Evolutionary conservation across 2,329 filamentous ascomycete species (phyloP), one percentile per base, ranked within the genome.

Genomic region (Cladosporium halotolerans): DNA sequence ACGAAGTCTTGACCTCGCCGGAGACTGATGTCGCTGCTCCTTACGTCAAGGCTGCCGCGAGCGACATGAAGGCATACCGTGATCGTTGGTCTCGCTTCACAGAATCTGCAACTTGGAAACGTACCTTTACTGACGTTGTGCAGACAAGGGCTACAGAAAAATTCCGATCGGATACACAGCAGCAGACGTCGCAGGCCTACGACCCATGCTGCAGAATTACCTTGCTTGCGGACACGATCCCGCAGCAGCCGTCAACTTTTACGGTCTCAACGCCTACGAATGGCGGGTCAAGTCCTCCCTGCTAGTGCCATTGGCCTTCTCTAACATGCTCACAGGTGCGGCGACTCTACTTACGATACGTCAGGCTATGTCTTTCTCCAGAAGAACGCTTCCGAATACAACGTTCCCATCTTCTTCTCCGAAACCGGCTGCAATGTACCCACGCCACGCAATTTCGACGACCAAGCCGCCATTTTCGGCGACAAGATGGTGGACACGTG

Each of bases 91-190:
- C 23, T 10, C 7, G 36, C 13, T n/a, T n/a, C 36, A 6, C 6
- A 40, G 9, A 9, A 6, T 6, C 5, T 40, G 4, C 23, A 28
- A 28, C 4, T 28, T 3, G n/a, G n/a, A 10, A 3, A 10, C 31
- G 2, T 9, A 5, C 16, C 16, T 3, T 32, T 9, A 9, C 50
- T 46, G 31, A 53, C 23, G 9, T 9, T 13, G 4, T 9, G 1
- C 10, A 50, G 51, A 23, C 5, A 87, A 90, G 73, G 79, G 79
- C 9, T 95, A 93, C 71, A 86, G 90, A 60, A 76, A 84, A 40
- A 89, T 95, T 59, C 89, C 89, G 9, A 78, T 95, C 54, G 90
- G 90, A 52, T 96, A 96, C 73, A 90, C 88, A 8, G 89, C 89
- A 9, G 88, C 89, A 36, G 89, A 95, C 68, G 92, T 95, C 63